Base-by-base conservation (phyloP, 257 asterid species). In the Voacanga thouarsii region DNA sequence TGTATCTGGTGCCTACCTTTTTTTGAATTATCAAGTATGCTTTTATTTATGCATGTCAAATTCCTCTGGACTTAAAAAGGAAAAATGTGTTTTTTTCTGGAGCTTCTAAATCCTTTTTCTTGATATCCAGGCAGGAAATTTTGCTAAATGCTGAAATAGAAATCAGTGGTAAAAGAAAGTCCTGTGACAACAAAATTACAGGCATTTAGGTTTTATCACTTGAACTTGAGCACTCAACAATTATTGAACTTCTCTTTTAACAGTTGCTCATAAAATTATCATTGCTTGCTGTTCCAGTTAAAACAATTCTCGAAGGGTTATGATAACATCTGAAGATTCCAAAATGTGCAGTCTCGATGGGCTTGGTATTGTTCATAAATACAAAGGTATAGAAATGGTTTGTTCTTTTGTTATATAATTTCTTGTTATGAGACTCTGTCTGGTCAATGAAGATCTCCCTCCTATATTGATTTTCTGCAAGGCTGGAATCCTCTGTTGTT, bases 281-380 rank as follows among this genome's bases (percentile, higher is more conserved):
- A 49, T 75, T 50, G 15, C 68, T 50, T 77, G 79, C 91, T 91
- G 97, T 92, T 89, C 85, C 80, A 88, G 47, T 80, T 81, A n/a
- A 24, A 82, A 79, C 9, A 85, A 84, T 78, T 73, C 92, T 60
- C 86, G n/a, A 51, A 88, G 91, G 77, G 83, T 90, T 81, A 90
- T 94, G 99, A 83, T 94, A 45, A 90, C 97, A 19, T 92, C 96
- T 0, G 93, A 86, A 78, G 99, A 91, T 85, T 91, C 99, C 66
- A 94, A 82, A 85, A 89, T 94, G 61, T 90, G 92, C 2, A 84
- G 91, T 71, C 94, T 94, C 37, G 95, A 94, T 51, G 97, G 95
- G 79, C 79, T 85, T n/a, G 92, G 90, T 73, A 77, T 89, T 79
- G 92, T 94, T 77, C 88, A 80, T 73, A 92, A 94, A 78, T 92